Percentiles rank a stretch among this genome's conserved stretches.
Conservation (phyloP, 2,329 filamentous ascomycete species). For the Hypomyces rosellus region DNA sequence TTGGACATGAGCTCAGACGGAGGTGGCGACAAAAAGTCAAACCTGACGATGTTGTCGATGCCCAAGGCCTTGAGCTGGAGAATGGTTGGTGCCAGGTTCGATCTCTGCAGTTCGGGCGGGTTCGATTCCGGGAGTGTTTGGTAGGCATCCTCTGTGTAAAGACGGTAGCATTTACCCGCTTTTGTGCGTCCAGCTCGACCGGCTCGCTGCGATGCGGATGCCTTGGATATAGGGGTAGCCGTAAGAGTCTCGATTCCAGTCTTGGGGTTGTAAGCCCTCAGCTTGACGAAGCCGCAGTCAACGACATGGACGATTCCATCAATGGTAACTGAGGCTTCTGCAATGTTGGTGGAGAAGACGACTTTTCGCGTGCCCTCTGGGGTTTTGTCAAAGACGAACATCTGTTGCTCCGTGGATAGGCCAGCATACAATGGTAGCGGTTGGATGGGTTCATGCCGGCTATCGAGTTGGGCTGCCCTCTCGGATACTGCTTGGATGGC, state of each 20-base stretch:
- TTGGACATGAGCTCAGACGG: constrained; percentile 79
- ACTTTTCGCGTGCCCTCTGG: constrained; percentile 82
- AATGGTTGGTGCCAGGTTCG: constrained; percentile 80
- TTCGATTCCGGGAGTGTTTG: constrained; percentile 61
- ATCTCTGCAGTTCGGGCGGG: constrained; percentile 84
- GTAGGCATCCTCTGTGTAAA: constrained; percentile 77
- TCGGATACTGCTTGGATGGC: constrained; percentile 75
- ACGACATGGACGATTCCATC: constrained; percentile 87
- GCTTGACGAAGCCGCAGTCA: constrained; percentile 85
- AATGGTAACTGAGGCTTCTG: constrained; percentile 92
- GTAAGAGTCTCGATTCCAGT: constrained; percentile 87
- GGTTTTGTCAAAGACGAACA: constrained; percentile 85
- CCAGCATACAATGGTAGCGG: constrained; percentile 80
- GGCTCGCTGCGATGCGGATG: constrained; percentile 84
- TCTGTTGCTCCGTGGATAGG: constrained; percentile 82
- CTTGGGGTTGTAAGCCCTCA: constrained; percentile 74
- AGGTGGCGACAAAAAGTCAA: constrained; percentile 81
- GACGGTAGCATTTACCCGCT: constrained; percentile 86
- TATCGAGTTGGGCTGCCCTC: constrained; percentile 53
- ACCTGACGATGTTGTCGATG: constrained; percentile 88
- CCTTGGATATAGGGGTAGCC: constrained; percentile 76
- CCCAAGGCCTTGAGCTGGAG: constrained; percentile 91
- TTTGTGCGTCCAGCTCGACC: constrained; percentile 85
- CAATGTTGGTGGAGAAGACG: constrained; percentile 91
- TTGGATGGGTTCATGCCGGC: constrained; percentile 22